Evolutionary conservation across 2,329 filamentous ascomycete species (phyloP), one percentile per base, ranked within the genome.

Genomic region (Coccinonectria pachysandricola): DNA sequence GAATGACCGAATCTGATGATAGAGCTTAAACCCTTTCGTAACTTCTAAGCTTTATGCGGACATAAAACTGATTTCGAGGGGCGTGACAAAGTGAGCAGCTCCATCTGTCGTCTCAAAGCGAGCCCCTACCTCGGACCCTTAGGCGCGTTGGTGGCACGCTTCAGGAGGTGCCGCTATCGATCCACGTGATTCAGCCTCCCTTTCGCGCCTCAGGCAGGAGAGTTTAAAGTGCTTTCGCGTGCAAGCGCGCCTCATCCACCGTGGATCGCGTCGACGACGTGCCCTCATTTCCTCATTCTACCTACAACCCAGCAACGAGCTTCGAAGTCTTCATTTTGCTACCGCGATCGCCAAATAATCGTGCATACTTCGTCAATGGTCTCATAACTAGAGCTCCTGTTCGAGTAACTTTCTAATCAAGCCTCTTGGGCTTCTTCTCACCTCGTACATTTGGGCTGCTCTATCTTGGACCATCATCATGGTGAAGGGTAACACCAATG

Each of bases 401-500:
- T n/a, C n/a, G n/a, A n/a, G n/a, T n/a, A n/a, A n/a, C n/a, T n/a
- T n/a, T n/a, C n/a, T n/a, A n/a, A n/a, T n/a, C n/a, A n/a, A n/a
- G n/a, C n/a, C n/a, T n/a, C n/a, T n/a, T n/a, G n/a, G n/a, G n/a
- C n/a, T n/a, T n/a, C n/a, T n/a, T n/a, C n/a, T n/a, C n/a, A n/a
- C n/a, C n/a, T n/a, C n/a, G n/a, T n/a, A n/a, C n/a, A n/a, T n/a
- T n/a, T n/a, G n/a, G n/a, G n/a, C n/a, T n/a, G n/a, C n/a, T n/a
- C n/a, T n/a, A n/a, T n/a, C n/a, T n/a, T n/a, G 36, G 40, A 38
- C 38, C 43, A 40, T 39, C 44, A 48, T 46, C 24, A 71, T 71
- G 67, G 62, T 60, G 36, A 68, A 69, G 48, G 56, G 48, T n/a
- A n/a, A n/a, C n/a, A n/a, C n/a, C 41, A 46, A 39, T 37, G 46